A percentile compares a stretch with the other conserved stretches of the same genome.
phyloP scores from a whole-genome alignment of 306 rosid genomes.

The Vigna trinervia region DNA sequence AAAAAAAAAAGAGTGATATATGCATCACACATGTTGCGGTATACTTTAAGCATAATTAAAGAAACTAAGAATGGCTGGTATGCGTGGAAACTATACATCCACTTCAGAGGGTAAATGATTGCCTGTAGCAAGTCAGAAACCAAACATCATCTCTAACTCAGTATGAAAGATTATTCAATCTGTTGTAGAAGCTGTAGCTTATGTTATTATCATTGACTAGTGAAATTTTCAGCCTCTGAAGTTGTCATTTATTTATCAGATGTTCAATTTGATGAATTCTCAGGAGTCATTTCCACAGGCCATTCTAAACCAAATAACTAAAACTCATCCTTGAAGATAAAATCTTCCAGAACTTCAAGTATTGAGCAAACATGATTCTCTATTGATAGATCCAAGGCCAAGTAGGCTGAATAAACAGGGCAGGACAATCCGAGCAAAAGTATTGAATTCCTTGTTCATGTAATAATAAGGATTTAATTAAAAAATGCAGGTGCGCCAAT shows the following conservation, averaged over 20 bases:
- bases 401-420: constrained; percentile 1
- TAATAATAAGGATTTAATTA: background rate
- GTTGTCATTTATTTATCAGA: background rate
- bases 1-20: background rate
- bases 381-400: constrained; percentile 24
- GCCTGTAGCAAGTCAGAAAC: background rate
- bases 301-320: constrained; percentile 22
- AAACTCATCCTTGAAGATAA: constrained; percentile 15
- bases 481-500: constrained; percentile 25
- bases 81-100: background rate
- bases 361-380: constrained; percentile 21
- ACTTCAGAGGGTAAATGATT: background rate
- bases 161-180: background rate
- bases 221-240: constrained; percentile 6
- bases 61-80: background rate
- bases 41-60: too few species aligned
- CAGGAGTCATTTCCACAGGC: constrained; percentile 1
- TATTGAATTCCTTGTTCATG: constrained; percentile 1
- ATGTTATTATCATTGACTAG: background rate
- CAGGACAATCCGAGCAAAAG: constrained; percentile 6
- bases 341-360: background rate
- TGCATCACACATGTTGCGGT: background rate
- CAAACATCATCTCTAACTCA: background rate
- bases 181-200: background rate
- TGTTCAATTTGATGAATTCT: constrained; percentile 20